phyloP scores from a whole-genome alignment of 2,329 filamentous ascomycete species.

The Neofusicoccum kwambonambiense region DNA sequence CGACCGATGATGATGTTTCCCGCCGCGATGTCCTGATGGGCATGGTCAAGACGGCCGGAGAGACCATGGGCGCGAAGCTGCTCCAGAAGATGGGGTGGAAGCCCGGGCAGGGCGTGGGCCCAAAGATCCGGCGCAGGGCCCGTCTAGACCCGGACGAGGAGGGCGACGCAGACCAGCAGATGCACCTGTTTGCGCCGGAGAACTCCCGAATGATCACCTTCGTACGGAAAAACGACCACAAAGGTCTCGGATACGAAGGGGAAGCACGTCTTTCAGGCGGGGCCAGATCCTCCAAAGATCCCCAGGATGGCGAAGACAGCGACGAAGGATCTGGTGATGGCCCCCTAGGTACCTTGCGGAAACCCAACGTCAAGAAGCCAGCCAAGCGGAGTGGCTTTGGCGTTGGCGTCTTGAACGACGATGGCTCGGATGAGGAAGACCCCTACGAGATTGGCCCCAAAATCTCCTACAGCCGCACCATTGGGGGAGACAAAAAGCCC shows the following conservation, averaged over 20 bases:
- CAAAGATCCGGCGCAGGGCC: conserved; percentile 74
- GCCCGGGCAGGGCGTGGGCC: conserved; percentile 88
- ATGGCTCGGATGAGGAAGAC: conserved; percentile 91
- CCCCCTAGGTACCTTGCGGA: conserved; percentile 29
- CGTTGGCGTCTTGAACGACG: conserved; percentile 86
- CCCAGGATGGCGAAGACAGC: conserved; percentile 30
- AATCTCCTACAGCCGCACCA: conserved; percentile 79
- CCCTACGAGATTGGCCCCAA: conserved; percentile 88
- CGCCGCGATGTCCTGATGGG: conserved; percentile 62
- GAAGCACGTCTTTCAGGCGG: conserved; percentile 51
- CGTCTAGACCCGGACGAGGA: conserved; percentile 58
- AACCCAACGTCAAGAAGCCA: conserved; percentile 39
- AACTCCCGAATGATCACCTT: conserved; percentile 70
- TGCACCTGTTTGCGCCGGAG: conserved; percentile 81
- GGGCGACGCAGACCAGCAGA: conserved; percentile 43
- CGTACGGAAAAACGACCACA: conserved; percentile 64
- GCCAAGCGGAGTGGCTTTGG: conserved; percentile 74
- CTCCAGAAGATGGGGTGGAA: conserved; percentile 94
- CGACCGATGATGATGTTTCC: conserved; percentile 57
- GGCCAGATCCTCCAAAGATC: conserved; percentile 30
- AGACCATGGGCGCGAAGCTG: conserved; percentile 83
- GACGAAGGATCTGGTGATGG: background rate
- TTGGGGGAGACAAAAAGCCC: conserved; percentile 80
- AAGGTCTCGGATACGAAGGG: conserved; percentile 67
- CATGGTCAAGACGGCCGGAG: conserved; percentile 68